phyloP scores from a whole-genome alignment of 352 stramenopile species.

The Phytopythium montanum region DNA sequence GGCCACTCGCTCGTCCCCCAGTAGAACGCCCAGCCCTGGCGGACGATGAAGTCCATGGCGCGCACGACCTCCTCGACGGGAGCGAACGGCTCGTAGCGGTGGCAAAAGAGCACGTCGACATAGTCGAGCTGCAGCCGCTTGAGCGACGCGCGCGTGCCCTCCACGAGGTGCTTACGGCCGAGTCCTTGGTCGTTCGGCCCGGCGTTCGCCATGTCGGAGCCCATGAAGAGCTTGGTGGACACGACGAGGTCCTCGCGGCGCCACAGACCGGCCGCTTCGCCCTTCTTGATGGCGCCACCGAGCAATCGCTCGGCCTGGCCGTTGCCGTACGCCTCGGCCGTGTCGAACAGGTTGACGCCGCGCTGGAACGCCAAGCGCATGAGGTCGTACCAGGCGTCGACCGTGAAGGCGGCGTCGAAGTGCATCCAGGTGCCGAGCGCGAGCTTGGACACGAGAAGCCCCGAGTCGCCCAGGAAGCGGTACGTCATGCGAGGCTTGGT shows the following conservation, averaged over 20 bases:
- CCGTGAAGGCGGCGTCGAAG: constrained; percentile 13
- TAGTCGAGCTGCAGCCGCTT: constrained; percentile 17
- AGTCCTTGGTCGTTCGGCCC: constrained; percentile 19
- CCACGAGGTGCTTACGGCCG: constrained; percentile 4
- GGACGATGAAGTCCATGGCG: constrained; percentile 68
- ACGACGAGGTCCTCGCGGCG: constrained; percentile 42
- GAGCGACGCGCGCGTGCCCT: constrained; percentile 1
- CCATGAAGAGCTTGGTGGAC: constrained; percentile 45
- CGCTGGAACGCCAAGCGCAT: constrained; percentile 26
- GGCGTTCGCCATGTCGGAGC: constrained; percentile 14
- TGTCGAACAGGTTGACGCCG: constrained; percentile 51
- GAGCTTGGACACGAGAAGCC: constrained; percentile 33
- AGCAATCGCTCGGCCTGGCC: constrained; percentile 32
- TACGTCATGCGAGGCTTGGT: not conserved
- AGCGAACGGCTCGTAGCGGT: constrained; percentile 33
- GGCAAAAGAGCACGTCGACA: constrained; percentile 49
- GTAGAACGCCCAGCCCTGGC: no score
- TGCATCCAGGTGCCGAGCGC: constrained; percentile 31
- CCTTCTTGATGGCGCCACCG: constrained; percentile 34
- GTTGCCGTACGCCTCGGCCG: constrained; percentile 30
- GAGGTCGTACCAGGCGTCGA: constrained; percentile 26
- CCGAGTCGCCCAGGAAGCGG: constrained; percentile 11
- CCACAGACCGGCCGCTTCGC: constrained; percentile 21
- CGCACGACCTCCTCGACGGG: constrained; percentile 21
- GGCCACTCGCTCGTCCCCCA: constrained; percentile 43